Base-by-base conservation (phyloP, 352 stramenopile species). In the Globisporangium takayamanum region DNA sequence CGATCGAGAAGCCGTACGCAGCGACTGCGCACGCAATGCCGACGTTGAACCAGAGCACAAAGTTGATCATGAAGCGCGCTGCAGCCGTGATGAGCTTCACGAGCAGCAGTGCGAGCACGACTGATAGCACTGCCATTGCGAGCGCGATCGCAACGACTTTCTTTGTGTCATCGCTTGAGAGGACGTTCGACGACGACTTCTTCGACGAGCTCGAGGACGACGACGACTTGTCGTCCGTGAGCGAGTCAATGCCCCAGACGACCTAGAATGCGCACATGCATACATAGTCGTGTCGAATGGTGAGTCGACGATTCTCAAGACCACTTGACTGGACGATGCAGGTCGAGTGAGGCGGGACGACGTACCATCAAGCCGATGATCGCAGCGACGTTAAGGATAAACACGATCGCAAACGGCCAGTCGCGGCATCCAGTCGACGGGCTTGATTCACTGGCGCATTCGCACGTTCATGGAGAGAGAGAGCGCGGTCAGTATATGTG, bases 21-120 rank as follows among this genome's bases (percentile, higher is more conserved):
- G 80, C 78, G 22, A 92, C 66, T 2, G 74, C 76, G 54, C 90
- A 76, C 30, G 77, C 74, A 28, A 93, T 64, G 51, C 58, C 78
- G 42, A 95, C 85, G 60, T 92, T 93, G 69, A 91, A 94, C 80
- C 85, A 95, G 18, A 95, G 73, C 61, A 87, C 78, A 55, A 94
- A 91, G 53, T 76, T 68, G 68, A 95, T 94, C 83, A 93, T 92
- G 54, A 73, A 84, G 49, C 79, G 73, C 26, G 84, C 86, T 61
- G 85, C 87, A 28, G 77, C 69, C 5, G 87, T 82, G 46, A 93
- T 89, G 59, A 95, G 80, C 66, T 91, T 90, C 50, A 95, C 82
- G 47, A 88, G 63, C 5, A 72, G 41, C 10, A 95, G 62, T 49
- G 78, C 72, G 45, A 92, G 56, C 37, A 87, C 67, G 55, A 88